Percentiles rank a stretch among this genome's conserved stretches.
phyloP scores from a whole-genome alignment of 1,284 basidiomycete genomes.

The Ganoderma lucidum region DNA sequence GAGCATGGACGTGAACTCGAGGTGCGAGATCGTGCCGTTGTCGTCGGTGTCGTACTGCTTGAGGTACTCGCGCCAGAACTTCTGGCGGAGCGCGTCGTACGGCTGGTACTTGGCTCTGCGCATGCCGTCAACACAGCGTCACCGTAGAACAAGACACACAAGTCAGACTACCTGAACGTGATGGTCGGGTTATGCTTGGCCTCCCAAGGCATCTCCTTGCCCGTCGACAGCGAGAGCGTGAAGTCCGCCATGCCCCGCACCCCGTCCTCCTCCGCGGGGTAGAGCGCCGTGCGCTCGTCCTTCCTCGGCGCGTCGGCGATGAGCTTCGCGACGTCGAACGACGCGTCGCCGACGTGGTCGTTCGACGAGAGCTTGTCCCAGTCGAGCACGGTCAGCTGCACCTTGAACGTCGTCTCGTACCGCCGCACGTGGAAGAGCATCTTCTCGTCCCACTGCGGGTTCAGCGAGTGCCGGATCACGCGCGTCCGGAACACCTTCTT shows the following conservation, averaged over 20 bases:
- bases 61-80: constrained; percentile 93
- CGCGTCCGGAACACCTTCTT: constrained; percentile 97
- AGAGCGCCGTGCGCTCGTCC: constrained; percentile 77
- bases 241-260: constrained; percentile 76
- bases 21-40: constrained; percentile 76
- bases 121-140: not conserved
- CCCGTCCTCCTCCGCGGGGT: constrained; percentile 60
- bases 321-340: constrained; percentile 76
- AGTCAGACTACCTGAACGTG: constrained; percentile 61
- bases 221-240: constrained; percentile 59
- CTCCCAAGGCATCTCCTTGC: constrained; percentile 70
- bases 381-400: constrained; percentile 87
- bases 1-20: constrained; percentile 96
- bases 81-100: constrained; percentile 89
- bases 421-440: constrained; percentile 93
- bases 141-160: constrained; percentile 23
- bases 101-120: constrained; percentile 92
- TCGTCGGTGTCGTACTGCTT: constrained; percentile 94
- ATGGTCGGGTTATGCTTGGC: constrained; percentile 68
- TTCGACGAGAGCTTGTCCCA: constrained; percentile 96
- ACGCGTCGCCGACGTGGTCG: constrained; percentile 84
- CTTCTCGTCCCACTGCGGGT: constrained; percentile 96
- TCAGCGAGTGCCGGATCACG: constrained; percentile 87
- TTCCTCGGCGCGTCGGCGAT: constrained; percentile 78
- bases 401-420: constrained; percentile 82